Base-by-base conservation (phyloP, 805 yeast genomes). In the Candida golubevii region DNA sequence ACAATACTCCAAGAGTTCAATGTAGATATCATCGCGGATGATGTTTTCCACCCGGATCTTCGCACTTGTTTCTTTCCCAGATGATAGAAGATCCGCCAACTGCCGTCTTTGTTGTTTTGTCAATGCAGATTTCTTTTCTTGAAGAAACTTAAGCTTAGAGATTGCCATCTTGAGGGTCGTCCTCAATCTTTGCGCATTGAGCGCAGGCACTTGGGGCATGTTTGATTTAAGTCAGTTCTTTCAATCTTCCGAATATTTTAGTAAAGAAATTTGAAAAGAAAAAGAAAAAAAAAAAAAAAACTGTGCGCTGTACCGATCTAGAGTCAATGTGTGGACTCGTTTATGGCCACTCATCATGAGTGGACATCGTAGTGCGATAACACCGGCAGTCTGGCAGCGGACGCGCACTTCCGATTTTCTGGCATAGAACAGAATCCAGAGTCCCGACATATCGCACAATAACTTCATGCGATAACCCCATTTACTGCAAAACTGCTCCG, bases 51-150 rank as follows among this genome's bases (percentile, higher is more conserved):
- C 91, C 39, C 95, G 66, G 45, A 88, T 88, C 44, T 77, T 76
- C 9, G 96, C 96, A 54, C 89, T 85, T 40, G 83, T 82, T 49
- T 87, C 90, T 57, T 86, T 88, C 7, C 88, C 88, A 35, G 70
- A 72, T 8, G 75, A 69, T 41, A 88, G 67, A 9, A 88, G 66
- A 38, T 85, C 89, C 2, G 95, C 95, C 61, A 82, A 69, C 57
- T 67, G 69, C 47, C 90, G 68, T 39, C 95, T 69, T 52, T 80
- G 85, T 56, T 84, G 88, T 60, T 86, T 86, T 14, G 89, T 80
- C 14, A 84, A 55, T 0, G 95, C 91, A 3, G 78, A 69, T 51
- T 85, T 85, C 65, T 85, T 85, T 47, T 82, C 84, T 60, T 87
- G 90, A 23, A 82, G 74, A 56, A 85, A 79, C 53, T 83, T 74